Percentiles rank a stretch among this genome's conserved stretches.
Evolutionary conservation across 208 protist species (phyloP).

Genomic region (Leishmania tarentolae): DNA sequence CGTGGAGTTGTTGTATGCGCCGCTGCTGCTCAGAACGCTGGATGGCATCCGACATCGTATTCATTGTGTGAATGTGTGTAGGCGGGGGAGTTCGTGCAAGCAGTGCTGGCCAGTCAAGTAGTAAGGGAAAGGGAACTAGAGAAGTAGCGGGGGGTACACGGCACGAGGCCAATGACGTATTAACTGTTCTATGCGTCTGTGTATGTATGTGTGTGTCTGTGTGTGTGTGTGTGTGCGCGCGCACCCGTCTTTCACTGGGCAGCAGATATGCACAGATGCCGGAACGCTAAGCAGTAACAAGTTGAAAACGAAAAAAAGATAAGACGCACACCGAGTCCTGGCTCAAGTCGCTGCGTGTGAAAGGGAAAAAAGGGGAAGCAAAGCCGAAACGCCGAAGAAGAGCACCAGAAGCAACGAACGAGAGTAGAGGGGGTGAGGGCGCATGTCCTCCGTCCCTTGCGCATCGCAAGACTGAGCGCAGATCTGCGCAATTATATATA

Average conservation of each 20-base stretch:
- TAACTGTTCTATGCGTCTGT: slow-evolving; percentile 3
- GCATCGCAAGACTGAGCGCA: not conserved
- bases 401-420: not conserved
- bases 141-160: not conserved
- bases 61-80: not conserved
- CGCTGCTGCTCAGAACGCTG: slow-evolving; percentile 34
- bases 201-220: slow-evolving; percentile 5
- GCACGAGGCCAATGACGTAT: not conserved
- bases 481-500: not conserved
- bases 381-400: not conserved
- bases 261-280: not conserved
- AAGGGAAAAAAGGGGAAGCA: not conserved
- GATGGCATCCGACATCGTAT: slow-evolving; percentile 13
- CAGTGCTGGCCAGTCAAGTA: not conserved
- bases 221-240: slow-evolving; percentile 5
- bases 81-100: not conserved
- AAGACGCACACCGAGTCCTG: not conserved
- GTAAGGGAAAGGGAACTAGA: not conserved
- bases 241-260: not conserved
- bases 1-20: slow-evolving; percentile 78
- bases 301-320: not conserved
- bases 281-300: not conserved
- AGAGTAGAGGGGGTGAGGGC: not conserved
- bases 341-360: not conserved
- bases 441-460: not conserved